Conservation (phyloP, 257 asterid species). For the Solanum tacnaense region DNA sequence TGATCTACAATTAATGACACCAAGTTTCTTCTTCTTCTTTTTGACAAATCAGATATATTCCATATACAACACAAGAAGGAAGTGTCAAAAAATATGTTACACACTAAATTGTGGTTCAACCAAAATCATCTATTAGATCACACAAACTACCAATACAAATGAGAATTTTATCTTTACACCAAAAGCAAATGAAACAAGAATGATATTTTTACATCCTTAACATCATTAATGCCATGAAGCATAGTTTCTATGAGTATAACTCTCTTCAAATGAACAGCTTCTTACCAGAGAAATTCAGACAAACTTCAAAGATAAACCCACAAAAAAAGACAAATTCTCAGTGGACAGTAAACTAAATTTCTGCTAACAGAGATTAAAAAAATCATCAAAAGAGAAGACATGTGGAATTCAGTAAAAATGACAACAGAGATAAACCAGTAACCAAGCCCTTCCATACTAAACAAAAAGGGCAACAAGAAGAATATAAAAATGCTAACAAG, state of each 20-base stretch:
- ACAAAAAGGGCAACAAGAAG: neutral
- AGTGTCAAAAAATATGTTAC: neutral
- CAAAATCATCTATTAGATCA: neutral
- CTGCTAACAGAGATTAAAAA: neutral
- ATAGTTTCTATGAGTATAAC: neutral
- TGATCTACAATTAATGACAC: neutral
- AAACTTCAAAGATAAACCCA: neutral
- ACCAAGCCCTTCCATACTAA: neutral
- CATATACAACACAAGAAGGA: neutral
- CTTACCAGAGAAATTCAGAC: neutral
- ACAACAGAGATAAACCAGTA: neutral
- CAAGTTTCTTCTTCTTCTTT: neutral
- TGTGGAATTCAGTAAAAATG: neutral
- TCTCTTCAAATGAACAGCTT: neutral
- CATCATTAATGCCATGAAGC: neutral
- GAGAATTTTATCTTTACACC: neutral
- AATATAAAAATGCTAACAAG: neutral
- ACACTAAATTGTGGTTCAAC: neutral
- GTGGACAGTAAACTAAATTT: neutral
- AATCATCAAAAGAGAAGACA: neutral
- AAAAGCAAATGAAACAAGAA: neutral
- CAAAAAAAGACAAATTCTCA: too few species aligned
- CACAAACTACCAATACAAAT: neutral
- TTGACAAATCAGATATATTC: neutral
- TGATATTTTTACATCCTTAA: neutral